A percentile compares a stretch with the other conserved stretches of the same genome.
phyloP scores from a whole-genome alignment of 805 yeast species.

The Teunomyces pallodes region DNA sequence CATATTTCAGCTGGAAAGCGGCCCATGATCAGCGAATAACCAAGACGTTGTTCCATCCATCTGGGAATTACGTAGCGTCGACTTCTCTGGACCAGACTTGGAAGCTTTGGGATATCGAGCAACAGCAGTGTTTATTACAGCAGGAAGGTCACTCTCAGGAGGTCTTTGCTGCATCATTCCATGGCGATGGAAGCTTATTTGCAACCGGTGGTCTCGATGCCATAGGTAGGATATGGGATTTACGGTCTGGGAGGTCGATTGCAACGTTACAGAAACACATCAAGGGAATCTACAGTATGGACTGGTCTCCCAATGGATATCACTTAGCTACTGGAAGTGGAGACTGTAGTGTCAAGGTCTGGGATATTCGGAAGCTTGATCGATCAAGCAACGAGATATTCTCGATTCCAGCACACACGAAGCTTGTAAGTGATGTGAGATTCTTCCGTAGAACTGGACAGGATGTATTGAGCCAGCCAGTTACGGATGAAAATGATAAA shows the following conservation, averaged over 20 bases:
- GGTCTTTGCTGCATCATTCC: constrained; percentile 59
- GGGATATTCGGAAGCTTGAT: constrained; percentile 69
- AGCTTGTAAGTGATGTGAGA: constrained; percentile 63
- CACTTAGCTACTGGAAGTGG: constrained; percentile 81
- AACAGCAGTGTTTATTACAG: constrained; percentile 35
- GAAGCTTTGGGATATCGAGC: constrained; percentile 79
- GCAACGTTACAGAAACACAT: constrained; percentile 64
- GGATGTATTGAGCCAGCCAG: constrained; percentile 15
- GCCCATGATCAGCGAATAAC: constrained; percentile 56
- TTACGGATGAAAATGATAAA: constrained; percentile 27
- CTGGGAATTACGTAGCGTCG: constrained; percentile 52
- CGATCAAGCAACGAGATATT: constrained; percentile 32
- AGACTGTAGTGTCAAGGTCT: constrained; percentile 73
- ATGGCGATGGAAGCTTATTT: constrained; percentile 73
- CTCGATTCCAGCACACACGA: constrained; percentile 73
- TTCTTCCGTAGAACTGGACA: constrained; percentile 37
- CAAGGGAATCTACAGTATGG: constrained; percentile 65
- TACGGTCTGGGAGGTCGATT: constrained; percentile 70
- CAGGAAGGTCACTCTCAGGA: constrained; percentile 89
- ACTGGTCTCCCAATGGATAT: constrained; percentile 75
- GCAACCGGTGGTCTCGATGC: constrained; percentile 82
- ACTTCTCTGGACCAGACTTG: constrained; percentile 86
- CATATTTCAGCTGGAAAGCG: constrained; percentile 14
- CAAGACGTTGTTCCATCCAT: constrained; percentile 63
- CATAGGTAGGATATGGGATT: constrained; percentile 76